Evolutionary conservation across 139 green algal genomes (phyloP).

Genomic region (Picochlorum sp.): DNA sequence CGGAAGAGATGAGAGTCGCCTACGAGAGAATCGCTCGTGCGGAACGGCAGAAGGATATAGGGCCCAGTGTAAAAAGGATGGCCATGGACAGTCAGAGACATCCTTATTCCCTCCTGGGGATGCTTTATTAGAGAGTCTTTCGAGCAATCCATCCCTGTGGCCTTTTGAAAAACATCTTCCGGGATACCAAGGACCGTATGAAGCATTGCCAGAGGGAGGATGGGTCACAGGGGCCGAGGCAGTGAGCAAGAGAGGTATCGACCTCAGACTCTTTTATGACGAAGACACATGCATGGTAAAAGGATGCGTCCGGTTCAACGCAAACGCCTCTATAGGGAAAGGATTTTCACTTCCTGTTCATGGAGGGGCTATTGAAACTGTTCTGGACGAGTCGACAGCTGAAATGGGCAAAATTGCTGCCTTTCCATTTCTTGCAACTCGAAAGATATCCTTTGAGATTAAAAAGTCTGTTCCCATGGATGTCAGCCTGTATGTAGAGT

Average conservation of each 20-base stretch:
- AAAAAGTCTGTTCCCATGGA: slow-evolving; percentile 27
- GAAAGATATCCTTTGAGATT: slow-evolving; percentile 27
- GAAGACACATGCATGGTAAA: slow-evolving; percentile 13
- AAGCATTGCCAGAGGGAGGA: slow-evolving; percentile 19
- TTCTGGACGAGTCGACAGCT: slow-evolving; percentile 35
- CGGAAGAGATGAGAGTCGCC: no score
- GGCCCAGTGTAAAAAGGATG: no score
- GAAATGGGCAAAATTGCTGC: slow-evolving; percentile 36
- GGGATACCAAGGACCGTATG: slow-evolving; percentile 4
- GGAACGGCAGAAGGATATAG: no score
- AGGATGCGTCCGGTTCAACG: slow-evolving; percentile 26
- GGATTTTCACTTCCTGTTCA: slow-evolving; percentile 28
- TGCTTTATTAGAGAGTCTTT: slow-evolving; percentile 9
- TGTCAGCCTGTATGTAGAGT: slow-evolving; percentile 15
- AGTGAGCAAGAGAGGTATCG: slow-evolving; percentile 15
- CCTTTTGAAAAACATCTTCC: slow-evolving; percentile 42
- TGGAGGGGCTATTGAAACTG: slow-evolving; percentile 32
- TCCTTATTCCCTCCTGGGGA: slow-evolving; percentile 1
- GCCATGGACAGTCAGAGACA: not conserved
- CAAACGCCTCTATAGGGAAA: slow-evolving; percentile 26
- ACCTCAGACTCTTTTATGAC: slow-evolving; percentile 39
- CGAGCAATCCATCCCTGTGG: slow-evolving; percentile 15
- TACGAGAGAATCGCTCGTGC: no score
- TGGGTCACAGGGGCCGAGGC: slow-evolving; percentile 29
- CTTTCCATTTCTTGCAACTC: slow-evolving; percentile 25